Conservation (phyloP, 495 filamentous ascomycete species). For the Podospora sp. region DNA sequence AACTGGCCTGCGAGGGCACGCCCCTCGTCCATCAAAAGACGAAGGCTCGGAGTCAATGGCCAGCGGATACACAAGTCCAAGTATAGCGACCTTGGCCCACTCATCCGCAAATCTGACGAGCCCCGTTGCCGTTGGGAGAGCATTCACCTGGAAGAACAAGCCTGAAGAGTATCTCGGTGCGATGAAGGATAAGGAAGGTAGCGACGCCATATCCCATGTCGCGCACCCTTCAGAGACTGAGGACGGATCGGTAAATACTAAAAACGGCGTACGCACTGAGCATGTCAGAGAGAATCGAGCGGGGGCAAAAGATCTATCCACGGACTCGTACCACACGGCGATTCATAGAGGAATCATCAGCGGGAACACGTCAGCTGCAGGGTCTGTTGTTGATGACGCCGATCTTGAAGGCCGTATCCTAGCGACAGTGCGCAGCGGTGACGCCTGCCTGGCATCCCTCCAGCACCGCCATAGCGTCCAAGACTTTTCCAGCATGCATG, state of each 20-base stretch:
- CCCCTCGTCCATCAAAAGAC: conserved; percentile 51
- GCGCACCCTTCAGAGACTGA: conserved; percentile 12
- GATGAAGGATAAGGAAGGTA: conserved; percentile 37
- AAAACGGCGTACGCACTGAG: background rate
- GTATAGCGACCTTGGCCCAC: conserved; percentile 41
- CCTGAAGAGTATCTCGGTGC: conserved; percentile 55
- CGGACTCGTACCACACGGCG: conserved; percentile 22
- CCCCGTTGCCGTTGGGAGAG: conserved; percentile 40
- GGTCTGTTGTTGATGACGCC: conserved; percentile 47
- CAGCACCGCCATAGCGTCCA: conserved; percentile 54
- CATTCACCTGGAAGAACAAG: conserved; percentile 61
- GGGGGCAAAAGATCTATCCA: conserved; percentile 17
- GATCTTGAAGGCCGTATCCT: conserved; percentile 47
- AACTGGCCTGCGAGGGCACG: conserved; percentile 50
- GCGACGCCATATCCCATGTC: conserved; percentile 24
- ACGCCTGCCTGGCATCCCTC: conserved; percentile 32
- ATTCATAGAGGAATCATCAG: conserved; percentile 30
- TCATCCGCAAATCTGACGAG: conserved; percentile 42
- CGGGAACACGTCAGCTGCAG: conserved; percentile 41
- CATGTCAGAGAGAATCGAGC: background rate
- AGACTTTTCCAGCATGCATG: conserved; percentile 34
- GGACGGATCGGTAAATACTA: background rate
- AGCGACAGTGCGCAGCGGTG: conserved; percentile 37
- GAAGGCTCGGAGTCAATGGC: conserved; percentile 37
- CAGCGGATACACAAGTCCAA: conserved; percentile 33